Percentiles rank a stretch among this genome's conserved stretches.
Conservation (phyloP, 306 rosid species). For the Nissolia schottii region DNA sequence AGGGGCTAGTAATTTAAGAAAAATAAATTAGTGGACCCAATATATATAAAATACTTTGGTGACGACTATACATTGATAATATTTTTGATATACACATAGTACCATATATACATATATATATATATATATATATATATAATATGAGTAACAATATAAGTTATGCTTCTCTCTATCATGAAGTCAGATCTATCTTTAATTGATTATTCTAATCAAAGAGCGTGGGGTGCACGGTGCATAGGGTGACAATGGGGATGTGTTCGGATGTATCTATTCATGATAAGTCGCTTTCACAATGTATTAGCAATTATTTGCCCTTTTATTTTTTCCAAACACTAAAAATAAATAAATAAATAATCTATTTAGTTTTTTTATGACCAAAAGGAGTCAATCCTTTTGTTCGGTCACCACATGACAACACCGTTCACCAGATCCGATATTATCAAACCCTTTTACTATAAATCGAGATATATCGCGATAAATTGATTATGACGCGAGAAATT, state of each 20-base stretch:
- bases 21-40: not conserved
- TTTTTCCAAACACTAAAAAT: not conserved
- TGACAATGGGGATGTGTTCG: not conserved
- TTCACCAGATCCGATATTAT: constrained; percentile 30
- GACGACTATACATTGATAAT: too few species aligned
- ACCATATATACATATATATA: too few species aligned
- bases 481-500: not conserved
- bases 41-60: too few species aligned
- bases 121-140: too few species aligned
- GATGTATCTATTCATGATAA: not conserved
- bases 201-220: not conserved
- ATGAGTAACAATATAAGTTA: not conserved
- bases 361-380: not conserved
- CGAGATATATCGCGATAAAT: constrained; percentile 6
- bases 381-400: constrained; percentile 17
- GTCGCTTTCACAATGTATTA: not conserved
- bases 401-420: constrained; percentile 14
- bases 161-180: not conserved
- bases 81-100: too few species aligned
- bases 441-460: not conserved
- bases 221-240: not conserved
- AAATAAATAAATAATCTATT: too few species aligned
- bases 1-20: too few species aligned
- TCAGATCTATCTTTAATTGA: not conserved
- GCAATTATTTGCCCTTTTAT: not conserved